phyloP scores from a whole-genome alignment of 208 protist genomes.

The Acanthamoeba lenticulata region DNA sequence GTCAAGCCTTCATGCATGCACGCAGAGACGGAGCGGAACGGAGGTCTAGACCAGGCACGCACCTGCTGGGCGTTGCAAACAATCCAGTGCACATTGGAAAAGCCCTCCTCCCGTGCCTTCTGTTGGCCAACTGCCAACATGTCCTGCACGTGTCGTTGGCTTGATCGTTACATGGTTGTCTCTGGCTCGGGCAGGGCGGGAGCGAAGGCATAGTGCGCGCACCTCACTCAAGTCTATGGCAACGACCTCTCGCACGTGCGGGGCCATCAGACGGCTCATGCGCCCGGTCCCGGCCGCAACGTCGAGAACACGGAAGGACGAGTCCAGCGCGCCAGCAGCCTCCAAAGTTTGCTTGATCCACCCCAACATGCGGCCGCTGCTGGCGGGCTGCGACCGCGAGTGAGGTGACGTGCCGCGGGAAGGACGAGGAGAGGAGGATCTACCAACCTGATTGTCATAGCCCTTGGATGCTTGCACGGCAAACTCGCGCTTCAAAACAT shows the following conservation, averaged over 20 bases:
- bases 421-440: not conserved
- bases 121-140: not conserved
- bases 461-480: not conserved
- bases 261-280: not conserved
- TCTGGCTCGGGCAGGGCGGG: not conserved
- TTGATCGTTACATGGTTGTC: not conserved
- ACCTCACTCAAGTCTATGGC: conserved; percentile 14
- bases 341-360: not conserved
- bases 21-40: not conserved
- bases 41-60: too few species aligned
- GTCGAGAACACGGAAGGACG: not conserved
- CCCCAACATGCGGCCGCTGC: not conserved
- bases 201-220: not conserved
- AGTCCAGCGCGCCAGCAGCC: not conserved
- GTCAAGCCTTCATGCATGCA: not conserved
- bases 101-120: not conserved
- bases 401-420: not conserved
- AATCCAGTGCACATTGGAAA: not conserved
- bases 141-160: not conserved
- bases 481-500: not conserved
- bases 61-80: not conserved
- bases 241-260: not conserved
- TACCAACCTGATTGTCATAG: conserved; percentile 9
- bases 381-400: not conserved
- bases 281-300: not conserved